Evolutionary conservation across 805 yeast genomes (phyloP).

Genomic region (Saturnispora saitoi): DNA sequence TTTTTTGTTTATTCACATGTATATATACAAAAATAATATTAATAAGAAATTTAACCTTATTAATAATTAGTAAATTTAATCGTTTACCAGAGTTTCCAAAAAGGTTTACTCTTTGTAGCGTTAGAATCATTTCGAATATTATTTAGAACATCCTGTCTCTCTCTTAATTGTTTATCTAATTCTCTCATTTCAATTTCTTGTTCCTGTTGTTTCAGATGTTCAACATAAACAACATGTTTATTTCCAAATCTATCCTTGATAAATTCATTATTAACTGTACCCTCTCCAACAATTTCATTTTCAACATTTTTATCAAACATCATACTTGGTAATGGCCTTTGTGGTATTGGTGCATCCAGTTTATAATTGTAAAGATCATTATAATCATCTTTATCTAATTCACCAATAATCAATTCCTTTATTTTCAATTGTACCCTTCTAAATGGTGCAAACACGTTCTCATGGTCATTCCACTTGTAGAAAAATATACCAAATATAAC

Average conservation of each 20-base stretch:
- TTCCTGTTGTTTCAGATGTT: conserved; percentile 55
- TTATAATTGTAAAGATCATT: conserved; percentile 48
- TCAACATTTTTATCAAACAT: conserved; percentile 34
- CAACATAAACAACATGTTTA: conserved; percentile 68
- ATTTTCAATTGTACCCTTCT: conserved; percentile 51
- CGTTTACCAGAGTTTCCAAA: conserved; percentile 26
- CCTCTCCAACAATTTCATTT: conserved; percentile 27
- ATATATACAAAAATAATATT: conserved; percentile 5
- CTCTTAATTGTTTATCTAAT: conserved; percentile 33
- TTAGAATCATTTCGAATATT: conserved; percentile 11
- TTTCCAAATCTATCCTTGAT: conserved; percentile 55
- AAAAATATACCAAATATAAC: conserved; percentile 58
- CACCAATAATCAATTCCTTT: conserved; percentile 47
- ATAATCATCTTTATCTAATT: conserved; percentile 48
- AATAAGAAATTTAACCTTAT: not conserved
- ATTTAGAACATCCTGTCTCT: conserved; percentile 23
- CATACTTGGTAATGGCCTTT: conserved; percentile 30
- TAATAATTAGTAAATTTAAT: not conserved
- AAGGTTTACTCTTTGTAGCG: conserved; percentile 12
- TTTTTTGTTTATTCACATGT: conserved; percentile 4
- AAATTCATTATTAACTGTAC: conserved; percentile 31
- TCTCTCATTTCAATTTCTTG: conserved; percentile 49
- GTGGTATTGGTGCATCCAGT: conserved; percentile 30
- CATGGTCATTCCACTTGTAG: conserved; percentile 77
- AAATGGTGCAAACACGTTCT: conserved; percentile 62